Evolutionary conservation across 805 yeast species (phyloP).

Genomic region (Hanseniaspora occidentalis): DNA sequence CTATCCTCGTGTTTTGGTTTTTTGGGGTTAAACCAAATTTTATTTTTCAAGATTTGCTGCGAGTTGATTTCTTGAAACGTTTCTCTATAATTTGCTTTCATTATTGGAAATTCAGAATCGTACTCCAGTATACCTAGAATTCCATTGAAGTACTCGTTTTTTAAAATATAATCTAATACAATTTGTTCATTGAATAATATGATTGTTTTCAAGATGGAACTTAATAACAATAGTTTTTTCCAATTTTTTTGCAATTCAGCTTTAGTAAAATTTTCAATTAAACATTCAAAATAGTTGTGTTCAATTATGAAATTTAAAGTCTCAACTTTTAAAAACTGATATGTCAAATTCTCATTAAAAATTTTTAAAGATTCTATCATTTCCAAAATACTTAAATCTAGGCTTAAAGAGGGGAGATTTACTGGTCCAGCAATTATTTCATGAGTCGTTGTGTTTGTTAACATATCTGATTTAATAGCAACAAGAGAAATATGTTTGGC

Average conservation of each 20-base stretch:
- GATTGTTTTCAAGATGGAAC: conserved; percentile 60
- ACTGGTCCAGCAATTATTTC: conserved; percentile 77
- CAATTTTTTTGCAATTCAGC: conserved; percentile 45
- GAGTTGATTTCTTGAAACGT: conserved; percentile 20
- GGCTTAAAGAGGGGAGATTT: conserved; percentile 46
- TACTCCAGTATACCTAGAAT: conserved; percentile 76
- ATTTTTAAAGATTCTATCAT: conserved; percentile 42
- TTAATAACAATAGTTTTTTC: conserved; percentile 48
- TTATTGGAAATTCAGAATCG: conserved; percentile 74
- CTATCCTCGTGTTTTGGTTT: conserved; percentile 16
- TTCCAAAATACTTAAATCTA: conserved; percentile 32
- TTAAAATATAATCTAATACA: conserved; percentile 44
- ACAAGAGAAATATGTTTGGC: conserved; percentile 61
- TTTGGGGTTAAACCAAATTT: conserved; percentile 11
- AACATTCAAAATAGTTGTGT: conserved; percentile 36
- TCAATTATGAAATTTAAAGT: conserved; percentile 45
- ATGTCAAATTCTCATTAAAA: conserved; percentile 46
- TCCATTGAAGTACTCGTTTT: conserved; percentile 40
- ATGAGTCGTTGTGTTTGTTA: conserved; percentile 41
- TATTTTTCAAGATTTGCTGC: conserved; percentile 12
- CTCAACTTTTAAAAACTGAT: conserved; percentile 46
- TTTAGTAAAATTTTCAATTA: conserved; percentile 39
- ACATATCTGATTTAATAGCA: conserved; percentile 42
- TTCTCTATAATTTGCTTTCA: conserved; percentile 69
- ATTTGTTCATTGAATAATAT: conserved; percentile 59